Conservation (phyloP, 164 flowering plant species). For the Kalanchoe fedtschenkoi region DNA sequence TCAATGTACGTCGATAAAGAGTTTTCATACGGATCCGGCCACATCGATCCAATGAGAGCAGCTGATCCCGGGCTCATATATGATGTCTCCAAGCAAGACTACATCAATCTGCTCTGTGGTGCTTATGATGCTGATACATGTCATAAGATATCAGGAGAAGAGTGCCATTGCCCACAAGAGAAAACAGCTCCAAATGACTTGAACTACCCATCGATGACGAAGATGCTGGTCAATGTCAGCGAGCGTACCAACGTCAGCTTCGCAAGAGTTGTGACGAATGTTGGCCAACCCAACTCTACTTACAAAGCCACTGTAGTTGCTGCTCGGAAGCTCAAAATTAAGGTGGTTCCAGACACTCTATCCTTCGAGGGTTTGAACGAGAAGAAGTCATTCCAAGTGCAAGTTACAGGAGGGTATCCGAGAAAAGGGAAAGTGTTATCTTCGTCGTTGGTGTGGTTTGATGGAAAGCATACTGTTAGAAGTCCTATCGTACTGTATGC, state of each 20-base stretch:
- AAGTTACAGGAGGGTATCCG: no score
- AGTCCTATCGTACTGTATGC: no score
- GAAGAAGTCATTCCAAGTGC: slow-evolving; percentile 26
- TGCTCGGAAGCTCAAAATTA: slow-evolving; percentile 5
- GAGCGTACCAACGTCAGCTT: neutral
- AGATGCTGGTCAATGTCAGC: neutral
- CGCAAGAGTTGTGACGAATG: neutral
- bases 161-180: neutral
- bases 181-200: neutral
- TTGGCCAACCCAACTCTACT: neutral
- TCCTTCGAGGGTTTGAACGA: slow-evolving; percentile 23
- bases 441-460: no score
- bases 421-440: no score
- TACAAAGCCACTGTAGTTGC: neutral
- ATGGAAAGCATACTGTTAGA: no score
- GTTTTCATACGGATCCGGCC: neutral
- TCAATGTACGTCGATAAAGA: neutral
- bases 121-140: neutral
- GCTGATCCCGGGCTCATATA: neutral
- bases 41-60: neutral
- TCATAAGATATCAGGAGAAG: neutral
- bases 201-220: neutral
- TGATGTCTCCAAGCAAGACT: neutral
- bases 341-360: slow-evolving; percentile 21
- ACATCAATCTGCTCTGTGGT: neutral